These are phyloP conservation scores for Barbatosphaeria neglecta DNA, from an alignment of 495 filamentous ascomycete species.

Conservation along the genomic window DNA sequence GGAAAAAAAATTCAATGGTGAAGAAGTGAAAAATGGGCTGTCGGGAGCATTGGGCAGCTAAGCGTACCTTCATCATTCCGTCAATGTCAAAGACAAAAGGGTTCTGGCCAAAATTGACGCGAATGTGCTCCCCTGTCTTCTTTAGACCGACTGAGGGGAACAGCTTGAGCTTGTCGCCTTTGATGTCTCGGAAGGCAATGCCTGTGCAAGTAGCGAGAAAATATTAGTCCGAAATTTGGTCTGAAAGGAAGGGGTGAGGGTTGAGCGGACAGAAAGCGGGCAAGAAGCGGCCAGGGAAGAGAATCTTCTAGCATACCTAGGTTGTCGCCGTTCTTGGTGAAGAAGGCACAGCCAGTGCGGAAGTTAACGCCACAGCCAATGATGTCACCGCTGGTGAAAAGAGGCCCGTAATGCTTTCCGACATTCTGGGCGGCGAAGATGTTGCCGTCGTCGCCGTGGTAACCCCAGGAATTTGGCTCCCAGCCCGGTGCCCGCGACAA, in stretches of 20 bases:
- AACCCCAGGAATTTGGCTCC: conserved; percentile 95
- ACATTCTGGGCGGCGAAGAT: conserved; percentile 63
- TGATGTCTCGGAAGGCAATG: conserved; percentile 70
- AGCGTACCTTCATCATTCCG: conserved; percentile 64
- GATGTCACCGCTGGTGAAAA: conserved; percentile 60
- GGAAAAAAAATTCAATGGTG: not conserved
- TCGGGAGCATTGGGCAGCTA: not conserved
- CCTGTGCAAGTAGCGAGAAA: conserved; percentile 46
- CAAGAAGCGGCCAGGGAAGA: too few relatives aligned
- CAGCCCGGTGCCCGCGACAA: conserved; percentile 83
- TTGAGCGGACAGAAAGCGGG: conserved; percentile 3
- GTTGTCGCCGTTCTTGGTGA: conserved; percentile 82
- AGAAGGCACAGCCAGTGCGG: conserved; percentile 73
- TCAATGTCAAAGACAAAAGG: conserved; percentile 93
- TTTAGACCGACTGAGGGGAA: conserved; percentile 95
- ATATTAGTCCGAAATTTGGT: conserved; percentile 1
- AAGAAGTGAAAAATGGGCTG: not conserved
- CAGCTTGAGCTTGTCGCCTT: conserved; percentile 41
- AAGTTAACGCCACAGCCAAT: conserved; percentile 95
- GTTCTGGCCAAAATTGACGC: conserved; percentile 83
- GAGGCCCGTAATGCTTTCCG: conserved; percentile 66
- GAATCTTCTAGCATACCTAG: conserved; percentile 51
- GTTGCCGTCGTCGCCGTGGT: conserved; percentile 93
- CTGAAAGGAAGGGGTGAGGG: not conserved
- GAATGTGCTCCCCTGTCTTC: conserved; percentile 69